Evolutionary conservation across 345 rosid genomes (phyloP), one percentile per base, ranked within the genome.

Genomic region (Sonneratia caseolaris): DNA sequence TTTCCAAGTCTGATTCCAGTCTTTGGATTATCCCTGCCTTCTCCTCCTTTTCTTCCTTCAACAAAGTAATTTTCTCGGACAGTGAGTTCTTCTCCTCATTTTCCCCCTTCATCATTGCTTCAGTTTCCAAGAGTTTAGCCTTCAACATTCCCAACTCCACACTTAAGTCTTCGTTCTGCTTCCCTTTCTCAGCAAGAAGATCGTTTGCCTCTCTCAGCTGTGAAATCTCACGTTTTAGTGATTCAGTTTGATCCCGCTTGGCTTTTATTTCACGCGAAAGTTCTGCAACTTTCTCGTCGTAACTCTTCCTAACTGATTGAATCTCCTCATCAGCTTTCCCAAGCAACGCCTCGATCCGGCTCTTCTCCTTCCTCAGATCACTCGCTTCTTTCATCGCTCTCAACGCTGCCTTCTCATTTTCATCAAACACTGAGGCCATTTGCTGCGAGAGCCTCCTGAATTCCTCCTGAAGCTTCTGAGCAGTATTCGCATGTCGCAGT

Each of bases 381-480:
- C 49, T 62, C 68, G 81, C 78, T 81, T 84, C 87, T 12, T 77
- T 77, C 51, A 81, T 45, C 13, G 81, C 79, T 75, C 75, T 76
- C 73, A 65, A 64, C 27, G 87, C 81, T 66, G 78, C 81, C 79
- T 74, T 79, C 80, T 84, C 83, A 43, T 84, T 84, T 32, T 77
- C 85, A 21, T 80, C 83, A 47, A 84, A 76, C 32, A 83, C 76
- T 3, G 79, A 76, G 22, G 76, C 73, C 83, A 84, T 76, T 71
- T 82, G 83, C 53, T 66, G 37, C n/a, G 82, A 74, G 16, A 84
- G 73, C 74, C 59, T 80, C 55, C 74, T 71, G 66, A 84, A 76
- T 68, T 84, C 85, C 71, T 80, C 85, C 72, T 79, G 87, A n/a
- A 84, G 71, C 74, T 74, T 84, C 74, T 74, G 83, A 24, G 83